Percentiles rank a stretch among this genome's conserved stretches.
Evolutionary conservation across 345 rosid species (phyloP).

Genomic region (Populus tremula): DNA sequence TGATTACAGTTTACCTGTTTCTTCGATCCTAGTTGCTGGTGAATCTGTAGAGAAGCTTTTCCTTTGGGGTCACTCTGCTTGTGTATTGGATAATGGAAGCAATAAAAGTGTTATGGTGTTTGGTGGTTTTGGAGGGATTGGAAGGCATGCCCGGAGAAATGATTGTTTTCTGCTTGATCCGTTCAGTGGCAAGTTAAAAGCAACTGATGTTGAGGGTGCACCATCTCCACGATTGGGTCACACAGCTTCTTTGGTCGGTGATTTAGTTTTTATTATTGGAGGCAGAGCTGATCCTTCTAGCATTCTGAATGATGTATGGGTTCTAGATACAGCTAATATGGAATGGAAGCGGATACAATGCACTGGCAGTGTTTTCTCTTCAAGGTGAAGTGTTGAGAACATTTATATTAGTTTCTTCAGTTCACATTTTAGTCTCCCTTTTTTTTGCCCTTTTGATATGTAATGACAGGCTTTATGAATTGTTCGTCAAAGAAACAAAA

Average conservation of each 20-base stretch:
- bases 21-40: conserved; percentile 44
- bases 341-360: conserved; percentile 62
- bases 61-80: conserved; percentile 88
- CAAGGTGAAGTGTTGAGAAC: conserved; percentile 47
- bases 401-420: neutral
- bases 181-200: conserved; percentile 40
- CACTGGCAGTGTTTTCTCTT: conserved; percentile 53
- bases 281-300: conserved; percentile 79
- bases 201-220: conserved; percentile 35
- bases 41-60: conserved; percentile 75
- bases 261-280: conserved; percentile 67
- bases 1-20: conserved; percentile 32
- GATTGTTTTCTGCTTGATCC: conserved; percentile 66
- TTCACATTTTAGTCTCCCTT: neutral
- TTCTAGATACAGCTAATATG: conserved; percentile 38
- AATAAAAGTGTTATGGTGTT: conserved; percentile 46
- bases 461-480: neutral
- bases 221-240: conserved; percentile 88
- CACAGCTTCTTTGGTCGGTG: conserved; percentile 65
- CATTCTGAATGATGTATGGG: conserved; percentile 77
- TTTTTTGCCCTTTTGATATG: neutral
- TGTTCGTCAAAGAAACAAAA: neutral
- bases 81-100: conserved; percentile 29
- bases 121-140: conserved; percentile 94
- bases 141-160: conserved; percentile 84